Percentiles rank a stretch among this genome's conserved stretches.
Conservation (phyloP, 768 basidiomycete genomes). For the Podaxis sp. region DNA sequence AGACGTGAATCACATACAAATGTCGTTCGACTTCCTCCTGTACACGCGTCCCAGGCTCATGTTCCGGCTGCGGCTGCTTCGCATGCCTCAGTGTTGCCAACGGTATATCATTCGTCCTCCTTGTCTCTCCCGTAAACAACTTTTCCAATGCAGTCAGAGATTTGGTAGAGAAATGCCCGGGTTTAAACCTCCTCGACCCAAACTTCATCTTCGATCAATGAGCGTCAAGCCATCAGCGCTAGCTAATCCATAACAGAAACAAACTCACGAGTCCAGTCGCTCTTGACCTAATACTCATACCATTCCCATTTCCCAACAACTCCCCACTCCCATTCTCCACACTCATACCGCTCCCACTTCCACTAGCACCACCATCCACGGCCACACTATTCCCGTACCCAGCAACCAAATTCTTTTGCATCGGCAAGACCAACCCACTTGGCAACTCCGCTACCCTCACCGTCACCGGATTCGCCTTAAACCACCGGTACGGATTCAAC, state of each 20-base stretch:
- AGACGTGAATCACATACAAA: conserved; percentile 47
- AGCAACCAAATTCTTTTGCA: conserved; percentile 68
- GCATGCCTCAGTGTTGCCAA: conserved; percentile 53
- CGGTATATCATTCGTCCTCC: conserved; percentile 51
- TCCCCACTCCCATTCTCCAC: neutral
- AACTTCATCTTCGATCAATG: conserved; percentile 22
- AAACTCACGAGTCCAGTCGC: neutral
- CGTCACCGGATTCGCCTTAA: conserved; percentile 70
- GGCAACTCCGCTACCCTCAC: conserved; percentile 72
- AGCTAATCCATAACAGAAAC: neutral
- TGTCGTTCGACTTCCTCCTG: conserved; percentile 74
- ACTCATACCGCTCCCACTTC: neutral
- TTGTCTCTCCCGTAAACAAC: conserved; percentile 60
- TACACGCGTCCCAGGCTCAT: conserved; percentile 26
- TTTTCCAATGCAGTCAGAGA: conserved; percentile 63
- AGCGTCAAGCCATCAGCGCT: neutral
- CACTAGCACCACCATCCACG: neutral
- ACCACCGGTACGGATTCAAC: conserved; percentile 87
- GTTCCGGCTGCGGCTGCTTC: conserved; percentile 27
- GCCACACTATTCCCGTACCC: neutral
- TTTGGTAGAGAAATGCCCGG: conserved; percentile 52
- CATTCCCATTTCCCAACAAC: neutral
- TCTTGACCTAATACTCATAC: neutral
- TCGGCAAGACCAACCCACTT: conserved; percentile 72
- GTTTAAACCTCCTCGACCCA: conserved; percentile 29